Conservation (phyloP, 1,284 basidiomycete genomes). For the Ustilago hordei region DNA sequence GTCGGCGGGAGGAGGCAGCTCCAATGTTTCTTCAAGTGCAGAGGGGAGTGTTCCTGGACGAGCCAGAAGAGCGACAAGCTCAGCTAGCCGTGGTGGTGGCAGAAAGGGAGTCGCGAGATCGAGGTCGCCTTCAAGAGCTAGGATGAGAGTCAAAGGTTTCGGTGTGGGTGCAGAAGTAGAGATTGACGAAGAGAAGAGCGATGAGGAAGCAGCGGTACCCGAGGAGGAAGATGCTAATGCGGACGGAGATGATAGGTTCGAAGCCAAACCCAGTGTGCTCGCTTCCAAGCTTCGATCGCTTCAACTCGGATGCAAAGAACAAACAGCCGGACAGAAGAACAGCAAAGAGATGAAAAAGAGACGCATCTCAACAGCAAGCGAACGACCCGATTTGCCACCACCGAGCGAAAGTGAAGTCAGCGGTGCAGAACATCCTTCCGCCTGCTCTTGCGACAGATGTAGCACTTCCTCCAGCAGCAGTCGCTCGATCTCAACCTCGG, state of each 20-base stretch:
- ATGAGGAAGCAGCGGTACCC: constrained; percentile 62
- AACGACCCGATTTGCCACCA: constrained; percentile 40
- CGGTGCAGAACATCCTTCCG: constrained; percentile 4
- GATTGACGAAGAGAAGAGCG: constrained; percentile 47
- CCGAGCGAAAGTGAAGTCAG: constrained; percentile 27
- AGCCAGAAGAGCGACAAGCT: constrained; percentile 26
- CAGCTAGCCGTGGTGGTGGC: constrained; percentile 9
- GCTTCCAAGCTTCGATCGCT: constrained; percentile 10
- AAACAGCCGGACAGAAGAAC: not conserved
- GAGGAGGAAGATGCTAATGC: constrained; percentile 71
- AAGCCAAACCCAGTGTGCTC: not conserved
- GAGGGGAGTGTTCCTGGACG: constrained; percentile 39
- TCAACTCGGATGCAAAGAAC: not conserved
- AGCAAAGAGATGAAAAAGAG: constrained; percentile 28
- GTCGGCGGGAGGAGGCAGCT: constrained; percentile 12
- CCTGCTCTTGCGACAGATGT: constrained; percentile 4
- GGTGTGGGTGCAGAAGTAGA: constrained; percentile 58
- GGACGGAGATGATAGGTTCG: not conserved
- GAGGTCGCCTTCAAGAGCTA: constrained; percentile 34
- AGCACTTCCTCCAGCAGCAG: constrained; percentile 5
- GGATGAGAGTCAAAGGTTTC: constrained; percentile 49
- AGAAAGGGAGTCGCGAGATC: constrained; percentile 18
- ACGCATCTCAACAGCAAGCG: constrained; percentile 41
- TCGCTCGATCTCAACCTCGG: constrained; percentile 11
- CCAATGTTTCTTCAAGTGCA: constrained; percentile 27